Evolutionary conservation across 2,329 filamentous ascomycete species (phyloP), one percentile per base, ranked within the genome.

Genomic region (Colletotrichum neosansevieriae): DNA sequence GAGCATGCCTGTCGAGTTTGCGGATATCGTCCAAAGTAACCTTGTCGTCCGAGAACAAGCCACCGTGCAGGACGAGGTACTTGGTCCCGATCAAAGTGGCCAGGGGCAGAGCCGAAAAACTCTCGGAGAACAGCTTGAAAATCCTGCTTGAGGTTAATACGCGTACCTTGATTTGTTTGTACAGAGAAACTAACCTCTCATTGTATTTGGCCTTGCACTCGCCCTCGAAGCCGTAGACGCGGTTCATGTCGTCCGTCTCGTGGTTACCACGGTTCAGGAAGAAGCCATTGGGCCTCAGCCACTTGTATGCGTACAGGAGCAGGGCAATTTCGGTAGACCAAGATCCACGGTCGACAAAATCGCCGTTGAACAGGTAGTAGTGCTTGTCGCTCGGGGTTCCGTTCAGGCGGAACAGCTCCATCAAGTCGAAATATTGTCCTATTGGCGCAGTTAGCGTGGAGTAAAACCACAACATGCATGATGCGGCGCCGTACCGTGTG

Each of bases 161-260:
- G 40, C 21, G 19, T 19, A 15, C 19, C 2, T 21, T 13, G 3
- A 12, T 29, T 34, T 36, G 38, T 24, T 57, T 50, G 11, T 40
- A 10, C 5, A n/a, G 17, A n/a, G 10, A 17, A 36, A 24, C 78
- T 67, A 74, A 83, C 83, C 84, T 91, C 81, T 97, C 96, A 78
- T 93, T 98, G 82, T 99, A 99, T 83, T 99, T 99, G 74, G 94
- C 93, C 80, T 95, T 96, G 85, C 96, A 98, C 79, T 99, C 96
- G 77, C 96, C 96, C 80, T 99, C 96, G 75, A 99, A 99, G 17
- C 96, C 96, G 78, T 99, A 99, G 61, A 96, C 94, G 73, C 94
- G 90, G 85, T 99, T 99, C 96, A 99, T 99, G 80, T 98, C 95
- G 78, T 98, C 95, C 56, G 96, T 98, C 83, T 99, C 96, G 82